phyloP scores from a whole-genome alignment of 768 basidiomycete species.

The Phanerochaete sordida region DNA sequence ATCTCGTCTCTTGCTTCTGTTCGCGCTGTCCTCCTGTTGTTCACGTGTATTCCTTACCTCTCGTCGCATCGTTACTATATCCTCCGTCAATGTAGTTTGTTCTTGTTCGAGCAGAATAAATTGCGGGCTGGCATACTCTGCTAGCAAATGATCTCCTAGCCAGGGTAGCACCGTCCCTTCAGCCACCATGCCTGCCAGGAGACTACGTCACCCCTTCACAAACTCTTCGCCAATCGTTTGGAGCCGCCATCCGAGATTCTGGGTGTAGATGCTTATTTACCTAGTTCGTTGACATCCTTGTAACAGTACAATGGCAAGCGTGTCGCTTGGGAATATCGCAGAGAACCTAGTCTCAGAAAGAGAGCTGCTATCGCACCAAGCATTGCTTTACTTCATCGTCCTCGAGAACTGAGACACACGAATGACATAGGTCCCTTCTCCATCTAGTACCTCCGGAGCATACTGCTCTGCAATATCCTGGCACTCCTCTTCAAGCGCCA shows the following conservation, averaged over 20 bases:
- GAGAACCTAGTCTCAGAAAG: background rate
- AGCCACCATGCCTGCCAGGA: background rate
- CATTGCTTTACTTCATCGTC: background rate
- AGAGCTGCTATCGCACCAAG: background rate
- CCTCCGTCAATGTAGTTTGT: background rate
- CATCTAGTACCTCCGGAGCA: background rate
- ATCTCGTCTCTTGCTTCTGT: slow-evolving; percentile 4
- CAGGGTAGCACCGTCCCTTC: background rate
- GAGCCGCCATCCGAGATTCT: no score
- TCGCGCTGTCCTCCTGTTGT: background rate
- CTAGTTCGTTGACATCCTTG: background rate
- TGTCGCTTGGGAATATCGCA: no score
- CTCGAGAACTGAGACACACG: background rate
- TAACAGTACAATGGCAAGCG: background rate
- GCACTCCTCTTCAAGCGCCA: background rate
- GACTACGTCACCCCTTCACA: background rate
- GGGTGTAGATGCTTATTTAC: background rate
- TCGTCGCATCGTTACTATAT: background rate
- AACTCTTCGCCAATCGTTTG: no score
- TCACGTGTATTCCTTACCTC: background rate
- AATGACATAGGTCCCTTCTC: background rate
- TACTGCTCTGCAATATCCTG: background rate
- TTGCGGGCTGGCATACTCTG: background rate
- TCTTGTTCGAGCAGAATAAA: background rate
- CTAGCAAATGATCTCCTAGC: background rate